Evolutionary conservation across 2,329 filamentous ascomycete genomes (phyloP).

Genomic region (Zasmidium citrigriseum): DNA sequence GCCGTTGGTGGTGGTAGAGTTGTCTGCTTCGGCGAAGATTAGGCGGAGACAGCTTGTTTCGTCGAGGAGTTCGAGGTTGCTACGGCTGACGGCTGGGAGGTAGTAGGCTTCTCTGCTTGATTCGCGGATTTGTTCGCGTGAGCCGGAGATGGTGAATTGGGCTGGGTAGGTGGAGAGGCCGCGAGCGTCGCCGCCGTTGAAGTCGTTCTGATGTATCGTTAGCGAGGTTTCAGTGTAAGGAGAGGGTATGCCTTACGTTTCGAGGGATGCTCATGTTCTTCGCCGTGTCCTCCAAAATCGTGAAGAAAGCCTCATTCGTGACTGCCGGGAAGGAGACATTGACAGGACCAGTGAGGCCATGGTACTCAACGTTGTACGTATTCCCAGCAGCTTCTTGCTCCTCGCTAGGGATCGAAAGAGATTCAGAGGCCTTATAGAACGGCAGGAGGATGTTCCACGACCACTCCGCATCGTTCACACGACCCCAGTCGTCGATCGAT

Average conservation of each 20-base stretch:
- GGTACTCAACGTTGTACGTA: constrained; percentile 15
- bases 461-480: constrained; percentile 17
- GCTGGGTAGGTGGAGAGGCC: constrained; percentile 46
- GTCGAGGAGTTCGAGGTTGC: constrained; percentile 46
- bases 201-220: constrained; percentile 36
- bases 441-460: constrained; percentile 16
- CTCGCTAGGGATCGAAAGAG: constrained; percentile 5
- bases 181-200: constrained; percentile 46
- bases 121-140: constrained; percentile 40
- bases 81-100: constrained; percentile 41
- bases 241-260: constrained; percentile 20
- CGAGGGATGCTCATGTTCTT: constrained; percentile 37
- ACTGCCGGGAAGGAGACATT: constrained; percentile 18
- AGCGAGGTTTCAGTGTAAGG: too few relatives aligned
- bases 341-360: constrained; percentile 16
- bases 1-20: constrained; percentile 49
- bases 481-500: constrained; percentile 17
- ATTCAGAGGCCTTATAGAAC: constrained; percentile 17
- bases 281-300: constrained; percentile 40
- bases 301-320: constrained; percentile 7
- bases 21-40: constrained; percentile 30
- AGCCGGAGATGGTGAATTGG: constrained; percentile 39
- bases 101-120: constrained; percentile 53
- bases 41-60: constrained; percentile 36
- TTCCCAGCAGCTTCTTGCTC: constrained; percentile 6